Percentiles rank a stretch among this genome's conserved stretches.
These are phyloP conservation scores for Cyclanthera cordifolia DNA, from an alignment of 306 rosid species.

Conservation along the genomic window DNA sequence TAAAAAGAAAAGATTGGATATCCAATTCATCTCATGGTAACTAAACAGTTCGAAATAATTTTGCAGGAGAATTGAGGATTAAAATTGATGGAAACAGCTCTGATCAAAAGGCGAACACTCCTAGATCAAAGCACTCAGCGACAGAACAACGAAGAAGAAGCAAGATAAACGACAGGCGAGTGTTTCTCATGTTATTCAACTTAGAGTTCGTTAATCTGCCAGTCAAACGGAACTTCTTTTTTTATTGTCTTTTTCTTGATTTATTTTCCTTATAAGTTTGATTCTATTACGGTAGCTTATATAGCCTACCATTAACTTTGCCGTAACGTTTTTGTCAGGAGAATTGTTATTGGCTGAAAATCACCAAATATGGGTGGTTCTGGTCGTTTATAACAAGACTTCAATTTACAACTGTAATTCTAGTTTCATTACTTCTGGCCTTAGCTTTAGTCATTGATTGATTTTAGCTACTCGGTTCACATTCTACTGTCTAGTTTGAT, in stretches of 20 bases:
- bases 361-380: no score
- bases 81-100: conserved; percentile 51
- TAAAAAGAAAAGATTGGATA: no score
- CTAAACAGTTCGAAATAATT: background rate
- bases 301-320: no score
- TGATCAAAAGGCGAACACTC: conserved; percentile 85
- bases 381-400: background rate
- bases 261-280: background rate
- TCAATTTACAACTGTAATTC: background rate
- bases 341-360: no score
- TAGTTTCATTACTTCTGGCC: background rate
- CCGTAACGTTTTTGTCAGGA: background rate
- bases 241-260: background rate
- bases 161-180: conserved; percentile 94
- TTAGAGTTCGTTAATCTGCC: background rate
- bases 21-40: background rate
- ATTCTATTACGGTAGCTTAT: background rate
- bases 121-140: conserved; percentile 95
- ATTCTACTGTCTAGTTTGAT: no score
- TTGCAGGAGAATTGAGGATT: conserved; percentile 42
- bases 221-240: background rate
- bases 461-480: background rate
- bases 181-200: conserved; percentile 3
- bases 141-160: conserved; percentile 98
- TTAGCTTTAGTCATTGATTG: background rate